These are phyloP conservation scores for Flaveria trinervia DNA, from an alignment of 129 eudicot genomes.

Conservation along the genomic window DNA sequence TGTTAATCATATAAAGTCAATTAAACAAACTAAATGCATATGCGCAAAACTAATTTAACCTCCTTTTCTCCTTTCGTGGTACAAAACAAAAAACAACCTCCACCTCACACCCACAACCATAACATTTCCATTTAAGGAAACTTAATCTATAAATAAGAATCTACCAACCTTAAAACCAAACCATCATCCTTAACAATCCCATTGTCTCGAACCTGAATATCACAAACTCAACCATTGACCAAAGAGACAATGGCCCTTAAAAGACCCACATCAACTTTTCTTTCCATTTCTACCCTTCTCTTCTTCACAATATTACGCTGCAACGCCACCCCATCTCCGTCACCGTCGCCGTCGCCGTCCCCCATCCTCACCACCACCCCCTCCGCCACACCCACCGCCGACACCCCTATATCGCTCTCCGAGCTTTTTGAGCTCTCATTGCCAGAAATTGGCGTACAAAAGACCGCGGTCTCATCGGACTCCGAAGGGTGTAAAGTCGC, in stretches of 20 bases:
- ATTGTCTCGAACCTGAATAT: slow-evolving; percentile 21
- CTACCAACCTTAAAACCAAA: slow-evolving; percentile 5
- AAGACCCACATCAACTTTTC: slow-evolving; percentile 15
- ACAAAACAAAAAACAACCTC: not conserved
- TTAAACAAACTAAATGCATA: not conserved
- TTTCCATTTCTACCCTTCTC: slow-evolving; percentile 20
- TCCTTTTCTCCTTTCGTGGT: slow-evolving; percentile 1
- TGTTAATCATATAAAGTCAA: no score
- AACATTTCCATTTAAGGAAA: slow-evolving; percentile 26
- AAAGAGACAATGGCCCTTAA: slow-evolving; percentile 35
- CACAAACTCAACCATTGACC: not conserved
- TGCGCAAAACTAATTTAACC: not conserved
- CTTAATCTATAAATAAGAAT: slow-evolving; percentile 28
- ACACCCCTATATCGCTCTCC: slow-evolving; percentile 15
- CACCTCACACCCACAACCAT: slow-evolving; percentile 33
- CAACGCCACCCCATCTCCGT: not conserved
- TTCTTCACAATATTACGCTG: not conserved
- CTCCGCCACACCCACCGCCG: not conserved
- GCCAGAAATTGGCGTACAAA: slow-evolving; percentile 30
- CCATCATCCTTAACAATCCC: not conserved
- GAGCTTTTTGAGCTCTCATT: slow-evolving; percentile 26
- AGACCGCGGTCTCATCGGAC: not conserved
- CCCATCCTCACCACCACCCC: not conserved
- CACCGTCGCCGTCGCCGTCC: not conserved
- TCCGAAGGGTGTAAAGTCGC: slow-evolving; percentile 27